A percentile compares a stretch with the other conserved stretches of the same genome.
Evolutionary conservation across 306 rosid genomes (phyloP).

Genomic region (Prunus kanzakura): DNA sequence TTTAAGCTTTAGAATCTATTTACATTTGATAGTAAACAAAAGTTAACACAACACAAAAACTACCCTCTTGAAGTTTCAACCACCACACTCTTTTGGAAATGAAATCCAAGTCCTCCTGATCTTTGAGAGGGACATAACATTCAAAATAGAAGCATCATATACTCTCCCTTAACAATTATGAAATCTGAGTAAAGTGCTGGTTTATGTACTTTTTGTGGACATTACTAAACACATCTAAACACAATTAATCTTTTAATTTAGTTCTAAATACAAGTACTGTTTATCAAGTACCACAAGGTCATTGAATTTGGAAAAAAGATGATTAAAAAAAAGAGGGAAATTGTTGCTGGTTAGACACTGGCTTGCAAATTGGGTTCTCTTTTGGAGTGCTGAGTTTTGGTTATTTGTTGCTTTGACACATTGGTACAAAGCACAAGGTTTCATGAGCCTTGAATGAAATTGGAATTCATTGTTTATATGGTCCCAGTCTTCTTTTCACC

Average conservation of each 20-base stretch:
- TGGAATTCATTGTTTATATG: not conserved
- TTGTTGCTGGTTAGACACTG: not conserved
- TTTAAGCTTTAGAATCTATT: not conserved
- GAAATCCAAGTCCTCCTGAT: not conserved
- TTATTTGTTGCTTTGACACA: not conserved
- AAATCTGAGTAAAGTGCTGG: not conserved
- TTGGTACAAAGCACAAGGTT: not conserved
- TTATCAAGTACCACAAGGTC: not conserved
- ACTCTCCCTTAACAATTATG: not conserved
- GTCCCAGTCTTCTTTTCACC: conserved; percentile 16
- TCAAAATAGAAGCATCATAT: not conserved
- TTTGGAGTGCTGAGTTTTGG: not conserved
- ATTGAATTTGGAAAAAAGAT: not conserved
- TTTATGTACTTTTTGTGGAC: not conserved
- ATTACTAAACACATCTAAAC: not conserved
- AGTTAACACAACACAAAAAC: not conserved
- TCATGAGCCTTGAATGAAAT: conserved; percentile 1
- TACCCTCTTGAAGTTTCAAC: conserved; percentile 2
- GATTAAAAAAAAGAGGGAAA: not conserved
- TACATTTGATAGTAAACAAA: not conserved
- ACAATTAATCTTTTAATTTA: not conserved
- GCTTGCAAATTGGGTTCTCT: conserved; percentile 8
- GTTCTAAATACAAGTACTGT: not conserved
- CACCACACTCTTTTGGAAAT: not conserved
- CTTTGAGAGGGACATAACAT: not conserved